Conservation (phyloP, 2,329 filamentous ascomycete species). For the Ophiognomonia clavigignenti-juglandacearum region DNA sequence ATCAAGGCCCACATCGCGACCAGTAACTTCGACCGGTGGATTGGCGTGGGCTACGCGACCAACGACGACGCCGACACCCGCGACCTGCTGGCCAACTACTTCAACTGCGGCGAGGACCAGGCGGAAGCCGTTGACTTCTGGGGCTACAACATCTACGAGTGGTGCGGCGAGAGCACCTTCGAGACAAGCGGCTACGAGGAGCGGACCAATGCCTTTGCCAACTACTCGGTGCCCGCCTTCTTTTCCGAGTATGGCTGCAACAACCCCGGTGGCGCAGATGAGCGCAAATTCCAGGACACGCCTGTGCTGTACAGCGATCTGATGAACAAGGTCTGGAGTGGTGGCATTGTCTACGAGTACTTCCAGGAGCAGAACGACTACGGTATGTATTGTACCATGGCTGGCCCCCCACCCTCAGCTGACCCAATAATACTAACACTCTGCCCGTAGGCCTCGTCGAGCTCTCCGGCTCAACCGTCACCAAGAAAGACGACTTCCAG, state of each 20-base stretch:
- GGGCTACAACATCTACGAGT: conserved; percentile 99
- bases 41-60: conserved; percentile 93
- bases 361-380: conserved; percentile 79
- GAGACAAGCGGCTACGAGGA: conserved; percentile 71
- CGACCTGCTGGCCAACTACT: conserved; percentile 78
- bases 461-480: conserved; percentile 52
- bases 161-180: conserved; percentile 85
- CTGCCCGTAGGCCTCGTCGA: conserved; percentile 59
- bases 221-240: conserved; percentile 92
- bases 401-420: no score
- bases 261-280: conserved; percentile 49
- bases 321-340: conserved; percentile 86
- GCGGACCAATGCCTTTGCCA: conserved; percentile 78
- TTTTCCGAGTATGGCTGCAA: conserved; percentile 99
- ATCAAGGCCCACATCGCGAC: conserved; percentile 87
- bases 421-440: neutral
- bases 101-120: conserved; percentile 73
- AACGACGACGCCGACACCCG: conserved; percentile 87
- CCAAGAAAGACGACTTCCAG: conserved; percentile 17
- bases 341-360: conserved; percentile 99
- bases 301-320: conserved; percentile 69
- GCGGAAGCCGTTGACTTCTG: conserved; percentile 78
- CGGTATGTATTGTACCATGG: no score
- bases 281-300: conserved; percentile 81
- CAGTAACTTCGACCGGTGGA: conserved; percentile 63